Base-by-base conservation (phyloP, 108 stramenopile species). In the Cafeteria roenbergensis region DNA sequence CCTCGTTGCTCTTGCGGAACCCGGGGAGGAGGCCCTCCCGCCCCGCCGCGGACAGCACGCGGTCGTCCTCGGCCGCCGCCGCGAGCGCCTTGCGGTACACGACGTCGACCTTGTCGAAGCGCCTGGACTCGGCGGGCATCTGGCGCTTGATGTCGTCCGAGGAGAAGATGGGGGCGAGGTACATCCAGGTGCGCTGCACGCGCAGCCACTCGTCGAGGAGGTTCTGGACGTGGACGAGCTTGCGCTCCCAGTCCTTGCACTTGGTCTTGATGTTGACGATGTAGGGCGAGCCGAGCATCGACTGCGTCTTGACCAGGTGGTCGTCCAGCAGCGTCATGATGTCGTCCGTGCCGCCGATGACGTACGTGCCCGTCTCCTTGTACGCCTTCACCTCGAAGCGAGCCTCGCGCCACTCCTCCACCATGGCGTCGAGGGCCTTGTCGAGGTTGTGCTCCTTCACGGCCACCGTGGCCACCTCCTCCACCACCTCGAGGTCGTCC, bases 301-400 rank as follows among this genome's bases (percentile, higher is more conserved):
- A 82, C 64, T 84, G 83, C 9, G 81, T 82, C 78, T 84, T 84
- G 37, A 84, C 83, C n/a, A 84, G 78, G 70, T 84, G 83, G 68
- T 84, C 83, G 59, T 84, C 83, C 33, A 84, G 77, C 30, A 82
- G 71, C 27, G 79, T 68, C 35, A 82, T 63, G 71, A 84, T 79
- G 26, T 84, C 83, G 55, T 84, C 83, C n/a, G 80, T 73, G 32
- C 83, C 83, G 2, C 79, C 72, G 17, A 84, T 79, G 33, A 84
- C 65, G 36, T 31, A 84, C 22, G 79, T 83, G 34, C 81, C 80
- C 0, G 75, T 78, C 63, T 78, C 73, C 71, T 84, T 84, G 78
- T 84, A 80, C 22, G 76, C 75, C 69, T 78, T 78, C 21, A 82
- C 80, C 52, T 79, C 76, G 65, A 84, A 82, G 62, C 78, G 77